Evolutionary conservation across 768 basidiomycete genomes (phyloP), one percentile per base, ranked within the genome.

Genomic region (Rhodotorula taiwanensis): DNA sequence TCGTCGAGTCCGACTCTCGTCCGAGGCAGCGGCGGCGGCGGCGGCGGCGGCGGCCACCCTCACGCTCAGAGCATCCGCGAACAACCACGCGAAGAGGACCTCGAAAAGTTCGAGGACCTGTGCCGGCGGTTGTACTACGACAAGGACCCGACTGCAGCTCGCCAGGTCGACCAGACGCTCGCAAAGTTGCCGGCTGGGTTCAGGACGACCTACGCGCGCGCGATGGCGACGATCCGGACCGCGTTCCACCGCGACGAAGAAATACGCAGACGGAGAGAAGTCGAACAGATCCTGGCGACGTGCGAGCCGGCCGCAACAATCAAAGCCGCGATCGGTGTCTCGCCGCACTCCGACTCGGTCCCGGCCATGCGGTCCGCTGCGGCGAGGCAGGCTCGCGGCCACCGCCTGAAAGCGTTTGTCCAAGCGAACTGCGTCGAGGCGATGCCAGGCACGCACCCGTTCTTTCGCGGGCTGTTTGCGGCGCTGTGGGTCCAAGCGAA

Each of bases 191-290:
- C 0, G 36, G 54, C 70, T 2, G 20, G 42, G 3, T 58, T 54
- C 28, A 60, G 67, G 36, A 52, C 55, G 1, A n/a, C 55, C 13
- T 71, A 66, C 62, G 64, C 61, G 4, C 60, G 60, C 9, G 54
- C 64, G 11, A 62, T 66, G 64, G 55, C 70, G 0, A 23, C 14
- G 42, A 49, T 71, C 2, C 53, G 70, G 2, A 47, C 51, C 43
- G 52, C 57, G 10, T 71, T 61, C 28, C 70, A 71, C 43, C 70
- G 63, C 25, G 63, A 65, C 52, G 56, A 65, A 16, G 63, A 64
- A 34, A 14, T 43, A 11, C 55, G 51, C 2, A 56, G 64, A 0
- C 59, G 66, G 18, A 1, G 15, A 6, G 41, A 31, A 9, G 56
- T 67, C 33, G 62, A 62, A 25, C 13, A 23, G 13, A 36, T 43